Evolutionary conservation across 169 alveolate species (phyloP).

Genomic region (Sarcocystis neurona): DNA sequence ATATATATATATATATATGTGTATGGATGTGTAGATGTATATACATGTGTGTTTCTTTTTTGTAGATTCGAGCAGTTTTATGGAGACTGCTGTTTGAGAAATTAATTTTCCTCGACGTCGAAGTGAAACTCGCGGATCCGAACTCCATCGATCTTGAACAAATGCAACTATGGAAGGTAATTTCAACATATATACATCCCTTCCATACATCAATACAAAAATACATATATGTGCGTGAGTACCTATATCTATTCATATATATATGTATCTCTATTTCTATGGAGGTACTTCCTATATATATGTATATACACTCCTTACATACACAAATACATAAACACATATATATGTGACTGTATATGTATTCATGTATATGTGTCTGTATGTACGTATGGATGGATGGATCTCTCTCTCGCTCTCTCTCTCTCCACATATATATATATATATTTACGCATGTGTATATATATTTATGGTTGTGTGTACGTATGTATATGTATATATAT

Average conservation of each 20-base stretch:
- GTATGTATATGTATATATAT: not conserved
- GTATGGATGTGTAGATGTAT: not conserved
- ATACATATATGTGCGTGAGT: no score
- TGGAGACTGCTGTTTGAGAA: conserved; percentile 33
- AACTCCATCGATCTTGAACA: conserved; percentile 32
- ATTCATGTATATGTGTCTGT: no score
- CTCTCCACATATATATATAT: not conserved
- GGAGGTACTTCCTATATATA: no score
- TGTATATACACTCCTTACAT: no score
- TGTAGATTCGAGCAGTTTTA: conserved; percentile 10
- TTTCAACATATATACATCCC: no score
- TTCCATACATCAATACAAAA: no score
- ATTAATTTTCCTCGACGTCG: conserved; percentile 16
- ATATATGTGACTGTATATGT: no score
- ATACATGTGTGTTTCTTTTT: not conserved
- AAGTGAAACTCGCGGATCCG: conserved; percentile 40
- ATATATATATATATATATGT: conserved; percentile 15
- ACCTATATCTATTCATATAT: no score
- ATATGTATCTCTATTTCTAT: no score
- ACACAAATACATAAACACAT: no score
- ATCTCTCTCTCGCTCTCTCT: not conserved
- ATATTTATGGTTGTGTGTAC: not conserved
- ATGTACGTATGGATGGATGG: no score
- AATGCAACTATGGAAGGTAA: conserved; percentile 33
- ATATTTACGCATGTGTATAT: not conserved